Evolutionary conservation across 768 basidiomycete species (phyloP).

Genomic region (Suillus cothurnatus): DNA sequence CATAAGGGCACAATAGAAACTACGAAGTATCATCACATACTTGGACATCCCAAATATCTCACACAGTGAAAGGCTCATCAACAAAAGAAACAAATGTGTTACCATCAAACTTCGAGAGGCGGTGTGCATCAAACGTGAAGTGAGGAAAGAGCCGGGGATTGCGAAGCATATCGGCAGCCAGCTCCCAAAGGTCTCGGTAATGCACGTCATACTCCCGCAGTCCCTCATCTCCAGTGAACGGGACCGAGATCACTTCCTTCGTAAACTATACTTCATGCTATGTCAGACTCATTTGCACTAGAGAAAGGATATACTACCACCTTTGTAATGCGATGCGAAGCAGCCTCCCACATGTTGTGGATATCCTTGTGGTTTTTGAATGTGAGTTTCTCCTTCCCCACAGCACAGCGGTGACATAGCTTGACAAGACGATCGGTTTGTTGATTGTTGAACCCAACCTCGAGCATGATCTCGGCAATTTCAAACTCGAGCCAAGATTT

Average conservation of each 20-base stretch:
- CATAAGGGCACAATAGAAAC: too few relatives aligned
- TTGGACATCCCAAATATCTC: slow-evolving; percentile 39
- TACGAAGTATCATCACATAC: slow-evolving; percentile 21
- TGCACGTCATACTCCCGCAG: slow-evolving; percentile 21
- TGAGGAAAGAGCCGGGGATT: slow-evolving; percentile 25
- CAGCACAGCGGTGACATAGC: too few relatives aligned
- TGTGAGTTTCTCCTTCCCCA: slow-evolving; percentile 16
- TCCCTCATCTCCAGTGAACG: slow-evolving; percentile 16
- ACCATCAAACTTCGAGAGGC: slow-evolving; percentile 31
- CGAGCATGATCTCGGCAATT: slow-evolving; percentile 28
- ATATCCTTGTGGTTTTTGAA: slow-evolving; percentile 25
- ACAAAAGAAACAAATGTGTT: slow-evolving; percentile 30
- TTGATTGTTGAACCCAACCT: slow-evolving; percentile 22
- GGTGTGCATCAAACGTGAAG: slow-evolving; percentile 36
- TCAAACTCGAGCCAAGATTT: slow-evolving; percentile 31
- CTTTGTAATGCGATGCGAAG: slow-evolving; percentile 7
- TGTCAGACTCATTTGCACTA: neutral
- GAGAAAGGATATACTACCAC: slow-evolving; percentile 6
- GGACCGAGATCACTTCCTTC: slow-evolving; percentile 17
- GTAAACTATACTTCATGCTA: slow-evolving; percentile 14
- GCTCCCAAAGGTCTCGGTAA: slow-evolving; percentile 27
- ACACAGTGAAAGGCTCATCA: slow-evolving; percentile 41
- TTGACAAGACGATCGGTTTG: slow-evolving; percentile 21
- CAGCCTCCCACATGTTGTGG: slow-evolving; percentile 22
- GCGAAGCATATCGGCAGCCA: slow-evolving; percentile 29